Conservation (phyloP, 192 early-diverging fungal genomes). For the Entomortierella beljakovae region DNA sequence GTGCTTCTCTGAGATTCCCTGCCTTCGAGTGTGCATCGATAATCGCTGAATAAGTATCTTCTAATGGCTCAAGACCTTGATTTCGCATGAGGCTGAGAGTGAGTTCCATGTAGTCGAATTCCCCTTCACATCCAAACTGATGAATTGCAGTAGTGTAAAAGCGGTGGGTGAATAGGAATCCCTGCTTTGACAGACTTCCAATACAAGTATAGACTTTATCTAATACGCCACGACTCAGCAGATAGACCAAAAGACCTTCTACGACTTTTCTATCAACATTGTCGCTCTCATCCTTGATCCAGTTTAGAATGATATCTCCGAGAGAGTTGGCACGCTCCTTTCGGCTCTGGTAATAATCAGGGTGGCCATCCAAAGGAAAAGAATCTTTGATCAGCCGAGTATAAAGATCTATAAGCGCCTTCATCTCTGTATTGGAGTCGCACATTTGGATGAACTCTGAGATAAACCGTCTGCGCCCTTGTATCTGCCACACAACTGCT, state of each 20-base stretch:
- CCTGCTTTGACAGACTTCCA: constrained; percentile 12
- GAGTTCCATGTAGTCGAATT: constrained; percentile 46
- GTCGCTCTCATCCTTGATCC: constrained; percentile 16
- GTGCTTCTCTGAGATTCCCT: constrained; percentile 44
- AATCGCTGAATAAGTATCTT: constrained; percentile 37
- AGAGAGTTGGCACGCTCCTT: constrained; percentile 16
- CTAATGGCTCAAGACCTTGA: constrained; percentile 41
- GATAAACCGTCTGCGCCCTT: constrained; percentile 46
- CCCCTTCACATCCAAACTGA: constrained; percentile 25
- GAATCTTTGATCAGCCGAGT: constrained; percentile 13
- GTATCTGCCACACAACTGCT: constrained; percentile 31
- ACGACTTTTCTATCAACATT: constrained; percentile 8
- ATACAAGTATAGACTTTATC: constrained; percentile 26
- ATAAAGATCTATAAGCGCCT: constrained; percentile 17
- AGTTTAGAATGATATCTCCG: constrained; percentile 4
- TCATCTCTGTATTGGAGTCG: constrained; percentile 46
- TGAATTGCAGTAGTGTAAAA: constrained; percentile 43
- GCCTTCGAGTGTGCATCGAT: constrained; percentile 48
- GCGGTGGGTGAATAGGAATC: constrained; percentile 18
- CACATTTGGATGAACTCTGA: constrained; percentile 36
- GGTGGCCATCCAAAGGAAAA: constrained; percentile 32
- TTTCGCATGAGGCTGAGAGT: constrained; percentile 33
- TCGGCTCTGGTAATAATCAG: constrained; percentile 41
- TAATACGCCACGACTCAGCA: constrained; percentile 22
- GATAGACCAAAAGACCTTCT: constrained; percentile 33